phyloP scores from a whole-genome alignment of 768 basidiomycete genomes.

The Podaxis sp. region DNA sequence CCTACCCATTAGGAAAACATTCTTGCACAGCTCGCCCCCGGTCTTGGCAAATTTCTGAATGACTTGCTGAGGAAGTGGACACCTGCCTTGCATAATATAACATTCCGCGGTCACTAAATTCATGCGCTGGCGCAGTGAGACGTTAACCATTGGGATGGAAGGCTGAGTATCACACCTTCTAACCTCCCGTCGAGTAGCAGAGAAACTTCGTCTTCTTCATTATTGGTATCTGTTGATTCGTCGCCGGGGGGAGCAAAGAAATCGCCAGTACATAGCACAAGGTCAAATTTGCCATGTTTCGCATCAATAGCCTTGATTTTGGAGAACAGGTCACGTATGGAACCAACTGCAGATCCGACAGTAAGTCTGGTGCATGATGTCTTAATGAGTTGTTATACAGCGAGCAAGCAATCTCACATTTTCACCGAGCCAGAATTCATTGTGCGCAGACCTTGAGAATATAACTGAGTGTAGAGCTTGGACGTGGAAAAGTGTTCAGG shows the following conservation, averaged over 20 bases:
- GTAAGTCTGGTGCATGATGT: slow-evolving; percentile 45
- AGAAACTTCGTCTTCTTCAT: slow-evolving; percentile 45
- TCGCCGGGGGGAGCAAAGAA: slow-evolving; percentile 66
- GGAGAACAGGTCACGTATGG: slow-evolving; percentile 66
- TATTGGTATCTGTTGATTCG: slow-evolving; percentile 19
- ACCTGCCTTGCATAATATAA: slow-evolving; percentile 87
- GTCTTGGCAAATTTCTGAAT: slow-evolving; percentile 72
- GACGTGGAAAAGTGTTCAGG: not conserved
- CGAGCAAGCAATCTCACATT: slow-evolving; percentile 13
- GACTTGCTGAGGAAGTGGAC: slow-evolving; percentile 67
- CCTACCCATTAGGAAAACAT: slow-evolving; percentile 84
- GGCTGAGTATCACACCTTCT: slow-evolving; percentile 42
- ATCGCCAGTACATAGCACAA: slow-evolving; percentile 78
- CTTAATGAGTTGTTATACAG: not conserved
- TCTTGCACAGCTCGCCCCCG: slow-evolving; percentile 75
- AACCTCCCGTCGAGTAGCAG: slow-evolving; percentile 65
- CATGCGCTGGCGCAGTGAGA: slow-evolving; percentile 12
- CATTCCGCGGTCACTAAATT: slow-evolving; percentile 77
- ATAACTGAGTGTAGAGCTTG: too few species aligned
- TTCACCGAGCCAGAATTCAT: slow-evolving; percentile 14
- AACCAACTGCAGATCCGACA: slow-evolving; percentile 76
- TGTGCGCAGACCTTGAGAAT: not conserved
- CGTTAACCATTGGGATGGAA: slow-evolving; percentile 9
- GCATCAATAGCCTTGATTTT: slow-evolving; percentile 83
- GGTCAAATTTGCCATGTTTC: slow-evolving; percentile 92